A percentile compares a stretch with the other conserved stretches of the same genome.
Conservation (phyloP, 768 basidiomycete species). For the Leccinellum rugosiceps region DNA sequence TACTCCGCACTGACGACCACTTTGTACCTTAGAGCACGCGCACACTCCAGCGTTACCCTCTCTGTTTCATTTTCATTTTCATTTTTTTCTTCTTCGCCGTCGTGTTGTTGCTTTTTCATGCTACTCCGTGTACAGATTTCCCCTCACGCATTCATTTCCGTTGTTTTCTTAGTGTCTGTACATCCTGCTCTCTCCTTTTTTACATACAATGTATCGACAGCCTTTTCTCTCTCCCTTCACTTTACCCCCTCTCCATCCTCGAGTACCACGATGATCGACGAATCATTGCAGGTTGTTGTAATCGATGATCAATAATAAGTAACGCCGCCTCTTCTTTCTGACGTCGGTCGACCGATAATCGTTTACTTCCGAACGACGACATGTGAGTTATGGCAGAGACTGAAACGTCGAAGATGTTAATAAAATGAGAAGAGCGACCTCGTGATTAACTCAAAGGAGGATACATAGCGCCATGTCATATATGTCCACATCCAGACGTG, state of each 20-base stretch:
- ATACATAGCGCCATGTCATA: neutral
- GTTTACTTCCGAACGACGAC: neutral
- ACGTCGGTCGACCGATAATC: neutral
- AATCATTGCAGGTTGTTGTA: constrained; percentile 5
- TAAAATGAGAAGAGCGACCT: neutral
- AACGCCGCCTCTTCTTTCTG: neutral
- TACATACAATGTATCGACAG: constrained; percentile 29
- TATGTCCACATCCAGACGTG: neutral
- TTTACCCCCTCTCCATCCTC: constrained; percentile 1
- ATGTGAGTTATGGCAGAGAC: neutral
- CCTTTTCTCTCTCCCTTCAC: neutral
- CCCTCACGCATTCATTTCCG: neutral
- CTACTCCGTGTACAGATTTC: constrained; percentile 2
- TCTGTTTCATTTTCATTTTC: constrained; percentile 10
- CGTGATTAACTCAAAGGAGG: neutral
- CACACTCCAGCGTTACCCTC: constrained; percentile 19
- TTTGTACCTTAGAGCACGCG: constrained; percentile 28
- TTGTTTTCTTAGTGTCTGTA: constrained; percentile 12
- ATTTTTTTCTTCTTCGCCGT: neutral
- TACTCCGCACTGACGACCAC: constrained; percentile 8
- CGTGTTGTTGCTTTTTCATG: constrained; percentile 15
- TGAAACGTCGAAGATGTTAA: neutral
- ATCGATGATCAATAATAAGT: neutral
- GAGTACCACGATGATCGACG: constrained; percentile 11
- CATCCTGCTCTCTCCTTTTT: constrained; percentile 1